These are phyloP conservation scores for Ustilago sp. DNA, from an alignment of 1,284 basidiomycete species.

Conservation along the genomic window DNA sequence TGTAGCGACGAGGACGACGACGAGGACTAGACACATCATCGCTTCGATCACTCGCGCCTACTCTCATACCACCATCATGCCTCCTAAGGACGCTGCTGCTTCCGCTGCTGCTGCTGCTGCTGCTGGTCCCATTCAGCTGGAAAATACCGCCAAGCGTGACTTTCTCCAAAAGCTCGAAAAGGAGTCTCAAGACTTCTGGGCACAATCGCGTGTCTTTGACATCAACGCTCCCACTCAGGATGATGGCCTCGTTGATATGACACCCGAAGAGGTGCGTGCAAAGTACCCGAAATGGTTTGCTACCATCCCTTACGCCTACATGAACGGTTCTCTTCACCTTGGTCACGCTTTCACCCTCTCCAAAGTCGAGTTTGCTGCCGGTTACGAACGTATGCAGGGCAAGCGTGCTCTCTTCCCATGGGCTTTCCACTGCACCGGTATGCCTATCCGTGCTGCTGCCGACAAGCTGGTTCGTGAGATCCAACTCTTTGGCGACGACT, in stretches of 20 bases:
- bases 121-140: slow-evolving; percentile 69
- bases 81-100: slow-evolving; percentile 42
- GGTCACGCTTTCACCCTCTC: slow-evolving; percentile 99
- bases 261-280: slow-evolving; percentile 70
- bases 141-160: slow-evolving; percentile 87
- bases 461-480: slow-evolving; percentile 99
- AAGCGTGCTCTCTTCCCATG: slow-evolving; percentile 93
- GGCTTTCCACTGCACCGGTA: slow-evolving; percentile 95
- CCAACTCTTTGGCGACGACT: slow-evolving; percentile 92
- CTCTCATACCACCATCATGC: slow-evolving; percentile 37
- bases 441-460: slow-evolving; percentile 98
- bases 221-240: slow-evolving; percentile 77
- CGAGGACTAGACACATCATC: slow-evolving; percentile 5
- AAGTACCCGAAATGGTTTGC: slow-evolving; percentile 97
- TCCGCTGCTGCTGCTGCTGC: slow-evolving; percentile 21
- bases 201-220: slow-evolving; percentile 76
- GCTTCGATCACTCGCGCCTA: neutral
- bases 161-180: slow-evolving; percentile 84
- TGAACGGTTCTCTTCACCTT: slow-evolving; percentile 97
- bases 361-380: slow-evolving; percentile 96
- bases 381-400: slow-evolving; percentile 94
- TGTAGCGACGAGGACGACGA: neutral
- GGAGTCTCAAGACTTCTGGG: slow-evolving; percentile 86
- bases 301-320: slow-evolving; percentile 87
- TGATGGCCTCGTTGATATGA: slow-evolving; percentile 53